Evolutionary conservation across 2,329 filamentous ascomycete species (phyloP), one percentile per base, ranked within the genome.

Genomic region (Aspergillus nomiae): DNA sequence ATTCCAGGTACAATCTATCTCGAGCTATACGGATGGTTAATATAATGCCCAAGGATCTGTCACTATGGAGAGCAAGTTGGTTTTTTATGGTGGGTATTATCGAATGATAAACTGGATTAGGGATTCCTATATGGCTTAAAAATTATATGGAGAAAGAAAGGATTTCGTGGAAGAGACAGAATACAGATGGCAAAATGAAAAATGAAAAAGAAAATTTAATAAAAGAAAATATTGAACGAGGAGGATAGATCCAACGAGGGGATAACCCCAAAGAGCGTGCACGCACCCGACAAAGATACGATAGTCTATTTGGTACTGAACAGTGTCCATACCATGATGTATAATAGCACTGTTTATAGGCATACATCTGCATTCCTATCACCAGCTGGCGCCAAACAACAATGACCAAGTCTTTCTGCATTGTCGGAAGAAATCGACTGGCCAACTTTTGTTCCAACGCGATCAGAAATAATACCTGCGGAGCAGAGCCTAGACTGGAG

Each of bases 331-430:
- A 41, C 43, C 43, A 57, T 46, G 53, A 26, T 61, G 34, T 55
- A 46, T 58, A 50, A 58, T 50, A 53, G 14, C 21, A 21, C 12
- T 55, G 16, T 26, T 26, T 55, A 55, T 55, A 36, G 32, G 21
- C 10, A 55, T 55, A 55, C 24, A 24, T 36, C 30, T 55, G 51
- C 32, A 55, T 53, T 53, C 63, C 50, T 59, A 65, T 30, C 45
- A 67, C 67, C 61, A 68, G 60, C 66, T 70, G 68, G 68, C 68
- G 56, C 68, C 67, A 70, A 63, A 69, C 63, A 70, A 59, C 50
- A 36, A 32, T 54, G 58, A 60, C 63, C 68, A 70, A 65, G 65
- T 63, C 60, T 59, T 60, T 56, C 57, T 51, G 32, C 41, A 30
- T 56, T 24, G 12, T 36, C 55, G 9, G 21, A 36, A 32, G 41